These are phyloP conservation scores for Penicillium oxalicum DNA, from an alignment of 2,329 filamentous ascomycete species.

Conservation along the genomic window DNA sequence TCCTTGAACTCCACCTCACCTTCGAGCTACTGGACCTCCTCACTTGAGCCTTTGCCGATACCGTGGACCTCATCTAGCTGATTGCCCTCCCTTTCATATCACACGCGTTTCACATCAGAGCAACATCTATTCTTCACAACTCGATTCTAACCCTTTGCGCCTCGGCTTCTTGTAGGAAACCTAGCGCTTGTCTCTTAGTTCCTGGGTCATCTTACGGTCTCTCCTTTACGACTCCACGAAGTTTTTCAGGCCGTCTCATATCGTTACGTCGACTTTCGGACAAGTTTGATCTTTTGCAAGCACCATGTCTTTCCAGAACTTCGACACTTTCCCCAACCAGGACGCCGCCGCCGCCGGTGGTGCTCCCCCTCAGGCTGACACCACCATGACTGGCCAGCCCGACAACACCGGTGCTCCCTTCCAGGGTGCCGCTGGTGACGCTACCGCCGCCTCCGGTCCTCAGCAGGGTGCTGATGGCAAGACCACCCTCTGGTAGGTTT, in stretches of 20 bases:
- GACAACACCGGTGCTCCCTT: constrained; percentile 50
- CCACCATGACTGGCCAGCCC: constrained; percentile 53
- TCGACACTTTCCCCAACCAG: constrained; percentile 59
- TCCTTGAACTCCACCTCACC: no score
- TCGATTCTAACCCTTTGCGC: not conserved
- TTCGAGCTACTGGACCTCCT: no score
- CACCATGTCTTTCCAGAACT: constrained; percentile 61
- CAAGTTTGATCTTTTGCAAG: constrained; percentile 27
- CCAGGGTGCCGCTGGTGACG: constrained; percentile 44
- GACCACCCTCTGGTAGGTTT: constrained; percentile 50
- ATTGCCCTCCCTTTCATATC: not conserved
- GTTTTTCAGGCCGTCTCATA: constrained; percentile 31
- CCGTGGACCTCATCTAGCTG: not conserved
- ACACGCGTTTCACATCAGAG: not conserved
- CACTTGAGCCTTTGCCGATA: no score
- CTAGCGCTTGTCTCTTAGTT: constrained; percentile 22
- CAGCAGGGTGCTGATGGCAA: constrained; percentile 51
- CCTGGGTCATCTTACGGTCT: constrained; percentile 26
- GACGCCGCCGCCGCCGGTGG: constrained; percentile 50
- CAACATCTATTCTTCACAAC: constrained; percentile 9
- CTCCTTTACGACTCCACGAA: constrained; percentile 40
- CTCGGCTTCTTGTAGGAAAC: constrained; percentile 16
- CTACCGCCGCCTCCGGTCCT: constrained; percentile 38
- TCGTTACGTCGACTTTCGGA: constrained; percentile 22
- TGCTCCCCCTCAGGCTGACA: constrained; percentile 45